Percentiles rank a stretch among this genome's conserved stretches.
These are phyloP conservation scores for Naganishia sp. DNA, from an alignment of 1,284 basidiomycete genomes.

Conservation along the genomic window DNA sequence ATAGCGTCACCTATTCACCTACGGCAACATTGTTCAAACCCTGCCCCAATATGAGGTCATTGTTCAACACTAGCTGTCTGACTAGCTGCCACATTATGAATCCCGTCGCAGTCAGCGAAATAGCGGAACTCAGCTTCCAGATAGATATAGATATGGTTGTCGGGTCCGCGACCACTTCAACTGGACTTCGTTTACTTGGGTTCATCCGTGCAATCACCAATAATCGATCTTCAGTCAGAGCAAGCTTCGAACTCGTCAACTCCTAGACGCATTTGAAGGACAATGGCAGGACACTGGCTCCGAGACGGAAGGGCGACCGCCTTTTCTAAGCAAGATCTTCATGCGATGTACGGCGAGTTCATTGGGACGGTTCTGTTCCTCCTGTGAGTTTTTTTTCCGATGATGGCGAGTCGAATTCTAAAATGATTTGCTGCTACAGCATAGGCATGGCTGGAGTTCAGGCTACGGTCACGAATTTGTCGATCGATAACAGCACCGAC, in stretches of 20 bases:
- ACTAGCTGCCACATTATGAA: too few relatives aligned
- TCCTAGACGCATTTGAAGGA: neutral
- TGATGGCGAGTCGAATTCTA: too few relatives aligned
- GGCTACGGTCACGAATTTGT: conserved; percentile 39
- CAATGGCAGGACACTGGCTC: conserved; percentile 25
- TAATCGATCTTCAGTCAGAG: neutral
- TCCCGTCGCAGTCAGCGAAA: too few relatives aligned
- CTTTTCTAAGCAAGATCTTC: conserved; percentile 28
- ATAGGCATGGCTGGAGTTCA: conserved; percentile 36
- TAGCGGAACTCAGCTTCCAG: too few relatives aligned
- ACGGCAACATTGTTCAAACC: too few relatives aligned
- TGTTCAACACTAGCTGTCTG: too few relatives aligned
- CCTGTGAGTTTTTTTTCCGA: neutral
- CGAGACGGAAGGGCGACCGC: neutral
- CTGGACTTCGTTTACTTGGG: too few relatives aligned
- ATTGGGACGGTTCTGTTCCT: conserved; percentile 30
- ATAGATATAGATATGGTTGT: too few relatives aligned
- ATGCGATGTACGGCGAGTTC: conserved; percentile 33
- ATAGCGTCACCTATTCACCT: too few relatives aligned
- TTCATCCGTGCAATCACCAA: neutral
- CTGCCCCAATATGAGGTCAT: too few relatives aligned
- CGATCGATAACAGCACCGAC: conserved; percentile 33
- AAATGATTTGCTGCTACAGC: neutral
- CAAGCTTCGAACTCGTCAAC: neutral
- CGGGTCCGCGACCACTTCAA: too few relatives aligned